Conservation (phyloP, 192 early-diverging fungal genomes). For the Coemansia sp. region DNA sequence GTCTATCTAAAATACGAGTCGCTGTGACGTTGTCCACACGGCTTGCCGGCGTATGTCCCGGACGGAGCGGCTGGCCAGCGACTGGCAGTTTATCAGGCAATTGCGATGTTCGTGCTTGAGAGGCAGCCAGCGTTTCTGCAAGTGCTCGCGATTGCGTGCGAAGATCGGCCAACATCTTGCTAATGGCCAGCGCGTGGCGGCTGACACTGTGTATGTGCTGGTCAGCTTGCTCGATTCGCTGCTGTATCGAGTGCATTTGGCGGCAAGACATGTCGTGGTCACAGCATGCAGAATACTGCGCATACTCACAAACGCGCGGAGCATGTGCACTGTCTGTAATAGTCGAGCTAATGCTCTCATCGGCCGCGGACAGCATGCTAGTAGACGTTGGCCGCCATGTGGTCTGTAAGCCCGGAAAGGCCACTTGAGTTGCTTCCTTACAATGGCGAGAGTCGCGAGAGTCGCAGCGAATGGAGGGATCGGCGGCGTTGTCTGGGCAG, state of each 20-base stretch:
- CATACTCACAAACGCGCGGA: neutral
- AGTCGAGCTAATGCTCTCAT: constrained; percentile 12
- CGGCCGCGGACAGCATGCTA: constrained; percentile 8
- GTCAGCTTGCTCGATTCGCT: constrained; percentile 37
- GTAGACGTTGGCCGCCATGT: neutral
- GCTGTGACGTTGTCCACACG: neutral
- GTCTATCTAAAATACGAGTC: neutral
- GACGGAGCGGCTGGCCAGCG: too few relatives aligned
- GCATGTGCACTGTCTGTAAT: neutral
- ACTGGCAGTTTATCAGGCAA: neutral
- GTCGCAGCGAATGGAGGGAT: neutral
- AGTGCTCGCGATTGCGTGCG: constrained; percentile 29
- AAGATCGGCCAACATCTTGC: constrained; percentile 25
- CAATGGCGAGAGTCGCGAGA: neutral
- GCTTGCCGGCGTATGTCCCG: neutral
- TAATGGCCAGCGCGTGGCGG: constrained; percentile 21
- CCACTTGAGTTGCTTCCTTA: neutral
- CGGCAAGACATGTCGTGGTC: constrained; percentile 6
- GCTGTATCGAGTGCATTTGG: constrained; percentile 21
- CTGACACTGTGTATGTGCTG: constrained; percentile 22
- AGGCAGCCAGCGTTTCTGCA: constrained; percentile 17
- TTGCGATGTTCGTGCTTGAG: constrained; percentile 24
- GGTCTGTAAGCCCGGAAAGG: neutral
- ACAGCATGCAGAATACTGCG: neutral
- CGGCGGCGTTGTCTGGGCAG: constrained; percentile 20